A percentile compares a stretch with the other conserved stretches of the same genome.
These are phyloP conservation scores for Aquanectria penicillioides DNA, from an alignment of 2,329 filamentous ascomycete genomes.

Conservation along the genomic window DNA sequence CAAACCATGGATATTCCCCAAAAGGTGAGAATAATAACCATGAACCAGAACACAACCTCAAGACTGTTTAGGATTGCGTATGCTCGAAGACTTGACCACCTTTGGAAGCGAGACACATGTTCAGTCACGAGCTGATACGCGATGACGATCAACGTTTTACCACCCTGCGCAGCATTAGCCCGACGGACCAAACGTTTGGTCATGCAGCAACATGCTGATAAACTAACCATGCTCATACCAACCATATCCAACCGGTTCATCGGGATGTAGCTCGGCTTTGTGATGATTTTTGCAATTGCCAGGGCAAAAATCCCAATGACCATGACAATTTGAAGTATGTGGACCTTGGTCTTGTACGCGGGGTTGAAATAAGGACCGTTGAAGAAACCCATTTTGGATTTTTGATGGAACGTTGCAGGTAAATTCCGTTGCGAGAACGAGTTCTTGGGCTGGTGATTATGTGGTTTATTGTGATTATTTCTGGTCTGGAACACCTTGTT, in stretches of 20 bases:
- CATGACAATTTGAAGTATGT: not conserved
- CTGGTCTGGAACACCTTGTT: no score
- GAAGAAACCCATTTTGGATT: not conserved
- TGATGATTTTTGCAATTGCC: not conserved
- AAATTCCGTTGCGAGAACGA: not conserved
- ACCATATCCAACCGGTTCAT: slow-evolving; percentile 1
- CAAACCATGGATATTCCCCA: slow-evolving; percentile 5
- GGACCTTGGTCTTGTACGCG: not conserved
- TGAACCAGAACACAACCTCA: not conserved
- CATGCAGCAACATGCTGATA: not conserved
- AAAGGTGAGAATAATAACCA: not conserved
- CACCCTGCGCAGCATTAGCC: not conserved
- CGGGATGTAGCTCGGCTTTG: not conserved
- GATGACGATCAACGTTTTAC: not conserved
- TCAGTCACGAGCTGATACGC: not conserved
- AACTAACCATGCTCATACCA: not conserved
- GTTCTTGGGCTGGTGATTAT: no score
- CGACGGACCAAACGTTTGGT: not conserved
- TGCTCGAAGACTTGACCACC: not conserved
- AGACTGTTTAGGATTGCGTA: not conserved
- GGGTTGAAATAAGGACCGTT: not conserved
- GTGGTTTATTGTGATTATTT: no score
- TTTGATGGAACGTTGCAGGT: not conserved
- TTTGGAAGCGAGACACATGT: not conserved
- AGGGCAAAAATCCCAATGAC: not conserved